Base-by-base conservation (phyloP, 345 rosid genomes). In the Brassica rapa region DNA sequence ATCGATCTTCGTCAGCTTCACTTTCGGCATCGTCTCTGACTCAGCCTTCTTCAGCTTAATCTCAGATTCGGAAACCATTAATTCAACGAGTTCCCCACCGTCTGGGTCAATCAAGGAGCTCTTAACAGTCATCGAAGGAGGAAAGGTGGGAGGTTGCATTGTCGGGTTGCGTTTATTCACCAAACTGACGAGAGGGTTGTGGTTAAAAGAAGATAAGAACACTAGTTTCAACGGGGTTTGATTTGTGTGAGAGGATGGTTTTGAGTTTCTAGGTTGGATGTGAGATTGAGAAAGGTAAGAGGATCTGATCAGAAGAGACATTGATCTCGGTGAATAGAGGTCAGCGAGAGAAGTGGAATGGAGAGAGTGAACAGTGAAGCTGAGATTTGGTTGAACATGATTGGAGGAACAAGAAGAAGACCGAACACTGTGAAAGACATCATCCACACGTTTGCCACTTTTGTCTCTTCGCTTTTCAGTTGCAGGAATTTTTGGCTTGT, bases 21-120 rank as follows among this genome's bases (percentile, higher is more conserved):
- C 96, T 82, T 74, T 86, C 21, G 93, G 92, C 89, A 93, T 77
- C 59, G 87, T 53, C 57, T 85, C 91, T 1, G 96, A 88, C 74
- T 93, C 96, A 10, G 23, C 8, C 21, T 82, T 82, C 84, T 83
- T 93, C 37, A 63, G n/a, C 6, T 6, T 89, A 43, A 86, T 81
- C 68, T 89, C 86, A 1, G 82, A 62, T 87, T 86, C 93, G 3
- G 91, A 88, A 41, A 96, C 88, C 70, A 89, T 72, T 71, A 88
- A 79, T 72, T 91, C 93, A 75, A 93, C 96, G 14, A 96, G 65
- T 3, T 59, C 78, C 10, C 98, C 98, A 6, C 99, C 98, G 56
- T 93, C 99, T 6, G 97, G 99, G 27, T 93, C 99, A 75, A 93
- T 93, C 84, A 93, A 87, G 2, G 96, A 96, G 83, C 93, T 84